phyloP scores from a whole-genome alignment of 345 rosid species.

The Aquilaria malaccensis region DNA sequence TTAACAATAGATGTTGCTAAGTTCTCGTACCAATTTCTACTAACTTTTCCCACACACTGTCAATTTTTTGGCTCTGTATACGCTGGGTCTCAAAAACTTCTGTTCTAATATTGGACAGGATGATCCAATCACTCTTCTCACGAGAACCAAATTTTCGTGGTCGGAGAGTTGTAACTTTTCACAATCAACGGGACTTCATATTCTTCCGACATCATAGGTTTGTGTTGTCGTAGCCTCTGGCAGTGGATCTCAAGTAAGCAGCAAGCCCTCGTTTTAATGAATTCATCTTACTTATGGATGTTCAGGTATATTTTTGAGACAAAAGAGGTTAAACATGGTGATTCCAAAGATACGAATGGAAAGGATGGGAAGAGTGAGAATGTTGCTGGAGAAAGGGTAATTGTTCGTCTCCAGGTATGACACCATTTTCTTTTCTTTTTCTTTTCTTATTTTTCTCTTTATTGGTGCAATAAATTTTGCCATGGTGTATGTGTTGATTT shows the following conservation, averaged over 20 bases:
- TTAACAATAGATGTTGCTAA: neutral
- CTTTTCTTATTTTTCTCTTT: conserved; percentile 3
- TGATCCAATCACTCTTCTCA: conserved; percentile 80
- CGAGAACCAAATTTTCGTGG: conserved; percentile 81
- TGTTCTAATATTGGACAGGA: conserved; percentile 27
- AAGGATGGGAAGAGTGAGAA: conserved; percentile 41
- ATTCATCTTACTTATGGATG: neutral
- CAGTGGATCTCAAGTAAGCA: neutral
- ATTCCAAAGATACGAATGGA: conserved; percentile 33
- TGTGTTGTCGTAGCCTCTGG: conserved; percentile 11
- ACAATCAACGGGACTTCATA: conserved; percentile 92
- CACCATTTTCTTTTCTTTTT: conserved; percentile 1
- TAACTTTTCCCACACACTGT: conserved; percentile 5
- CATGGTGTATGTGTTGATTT: too few species aligned
- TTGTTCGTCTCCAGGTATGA: conserved; percentile 80
- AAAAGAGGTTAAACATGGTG: conserved; percentile 52
- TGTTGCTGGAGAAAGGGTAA: conserved; percentile 38
- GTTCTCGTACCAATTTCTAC: neutral
- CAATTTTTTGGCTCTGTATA: conserved; percentile 1
- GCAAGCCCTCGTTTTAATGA: neutral
- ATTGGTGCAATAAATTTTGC: neutral
- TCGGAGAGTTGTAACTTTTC: conserved; percentile 88
- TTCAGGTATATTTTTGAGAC: conserved; percentile 73
- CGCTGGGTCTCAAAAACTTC: too few species aligned
- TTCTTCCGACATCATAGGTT: conserved; percentile 96